Conservation (phyloP, 2,329 filamentous ascomycete species). For the Rosellinia necatrix region DNA sequence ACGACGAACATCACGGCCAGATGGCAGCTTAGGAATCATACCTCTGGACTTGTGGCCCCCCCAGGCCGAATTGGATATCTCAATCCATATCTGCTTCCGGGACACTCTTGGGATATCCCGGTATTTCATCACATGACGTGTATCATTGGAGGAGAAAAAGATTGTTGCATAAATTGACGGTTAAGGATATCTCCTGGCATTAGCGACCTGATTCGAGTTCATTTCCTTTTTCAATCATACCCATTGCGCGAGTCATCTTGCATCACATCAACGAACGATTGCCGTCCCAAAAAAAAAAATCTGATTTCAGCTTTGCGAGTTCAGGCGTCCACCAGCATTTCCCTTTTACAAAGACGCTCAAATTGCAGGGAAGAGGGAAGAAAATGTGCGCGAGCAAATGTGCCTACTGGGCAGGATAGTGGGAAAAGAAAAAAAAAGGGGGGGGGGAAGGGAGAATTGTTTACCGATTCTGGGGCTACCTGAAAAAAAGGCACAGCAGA, state of each 20-base stretch:
- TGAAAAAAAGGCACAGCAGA: slow-evolving; percentile 18
- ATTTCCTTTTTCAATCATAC: slow-evolving; percentile 43
- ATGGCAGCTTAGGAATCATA: slow-evolving; percentile 36
- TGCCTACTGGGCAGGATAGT: slow-evolving; percentile 25
- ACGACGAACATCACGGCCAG: slow-evolving; percentile 45
- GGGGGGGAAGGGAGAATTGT: slow-evolving; percentile 36
- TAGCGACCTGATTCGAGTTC: slow-evolving; percentile 49
- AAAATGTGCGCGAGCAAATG: slow-evolving; percentile 32
- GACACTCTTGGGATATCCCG: slow-evolving; percentile 23
- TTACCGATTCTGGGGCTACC: slow-evolving; percentile 14
- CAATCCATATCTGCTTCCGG: neutral
- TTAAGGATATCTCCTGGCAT: slow-evolving; percentile 53
- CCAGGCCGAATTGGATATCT: neutral
- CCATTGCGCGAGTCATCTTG: slow-evolving; percentile 40
- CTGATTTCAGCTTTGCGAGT: slow-evolving; percentile 39
- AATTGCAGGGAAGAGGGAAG: slow-evolving; percentile 35
- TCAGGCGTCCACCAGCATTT: slow-evolving; percentile 35
- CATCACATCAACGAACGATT: slow-evolving; percentile 38
- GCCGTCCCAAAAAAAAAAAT: slow-evolving; percentile 39
- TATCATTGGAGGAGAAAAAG: slow-evolving; percentile 50
- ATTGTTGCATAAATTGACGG: slow-evolving; percentile 51
- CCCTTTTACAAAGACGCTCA: slow-evolving; percentile 33
- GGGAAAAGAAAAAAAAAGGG: slow-evolving; percentile 28
- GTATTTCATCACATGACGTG: slow-evolving; percentile 35
- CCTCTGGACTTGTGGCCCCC: slow-evolving; percentile 10